These are phyloP conservation scores for Aspergillus calidoustus DNA, from an alignment of 2,329 filamentous ascomycete species.

Conservation along the genomic window DNA sequence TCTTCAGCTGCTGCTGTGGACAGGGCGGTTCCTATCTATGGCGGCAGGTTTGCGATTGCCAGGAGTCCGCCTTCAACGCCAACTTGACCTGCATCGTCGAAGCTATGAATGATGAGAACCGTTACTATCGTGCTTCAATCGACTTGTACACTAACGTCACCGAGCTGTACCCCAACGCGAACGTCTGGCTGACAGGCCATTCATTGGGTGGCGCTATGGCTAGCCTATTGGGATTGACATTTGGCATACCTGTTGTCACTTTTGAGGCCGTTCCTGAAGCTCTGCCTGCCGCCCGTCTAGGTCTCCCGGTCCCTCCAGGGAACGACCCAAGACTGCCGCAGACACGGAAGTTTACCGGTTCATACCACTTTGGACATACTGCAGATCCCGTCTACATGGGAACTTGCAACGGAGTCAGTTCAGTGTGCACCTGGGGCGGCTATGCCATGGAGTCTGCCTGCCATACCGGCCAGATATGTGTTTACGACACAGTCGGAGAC, in stretches of 20 bases:
- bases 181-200: constrained; percentile 89
- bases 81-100: constrained; percentile 86
- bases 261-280: constrained; percentile 94
- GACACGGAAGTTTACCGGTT: constrained; percentile 71
- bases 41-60: constrained; percentile 92
- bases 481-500: constrained; percentile 90
- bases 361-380: constrained; percentile 92
- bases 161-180: constrained; percentile 79
- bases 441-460: constrained; percentile 95
- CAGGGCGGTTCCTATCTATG: constrained; percentile 90
- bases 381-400: constrained; percentile 96
- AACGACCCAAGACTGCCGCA: constrained; percentile 73
- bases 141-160: constrained; percentile 94
- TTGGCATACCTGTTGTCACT: constrained; percentile 86
- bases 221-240: constrained; percentile 87
- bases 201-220: constrained; percentile 89
- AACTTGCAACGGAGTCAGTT: constrained; percentile 86
- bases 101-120: constrained; percentile 78
- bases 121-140: constrained; percentile 87
- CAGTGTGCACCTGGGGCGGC: constrained; percentile 85
- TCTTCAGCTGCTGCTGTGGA: constrained; percentile 96
- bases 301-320: constrained; percentile 82
- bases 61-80: constrained; percentile 82
- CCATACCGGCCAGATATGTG: constrained; percentile 84
- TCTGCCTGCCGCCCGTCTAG: constrained; percentile 79